These are phyloP conservation scores for Botryotinia convoluta DNA, from an alignment of 2,329 filamentous ascomycete species.

Conservation along the genomic window DNA sequence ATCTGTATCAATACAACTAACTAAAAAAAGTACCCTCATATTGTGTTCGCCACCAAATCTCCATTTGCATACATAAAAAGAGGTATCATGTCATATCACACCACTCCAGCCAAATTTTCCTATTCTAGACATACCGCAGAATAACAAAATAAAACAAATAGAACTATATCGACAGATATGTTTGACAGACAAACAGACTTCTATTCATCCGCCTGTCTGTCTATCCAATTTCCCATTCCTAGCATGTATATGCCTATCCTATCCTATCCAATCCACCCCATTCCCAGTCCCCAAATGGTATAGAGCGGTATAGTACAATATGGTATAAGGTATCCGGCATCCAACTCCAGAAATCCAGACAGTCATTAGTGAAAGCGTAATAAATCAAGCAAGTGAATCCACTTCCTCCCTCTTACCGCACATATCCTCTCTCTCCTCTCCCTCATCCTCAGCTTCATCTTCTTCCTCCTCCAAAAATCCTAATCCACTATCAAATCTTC, in stretches of 20 bases:
- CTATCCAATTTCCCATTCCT: neutral
- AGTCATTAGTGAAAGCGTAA: neutral
- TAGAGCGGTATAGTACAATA: neutral
- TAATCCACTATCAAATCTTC: conserved; percentile 54
- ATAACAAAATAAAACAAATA: neutral
- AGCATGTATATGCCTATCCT: neutral
- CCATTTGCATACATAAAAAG: neutral
- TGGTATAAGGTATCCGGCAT: neutral
- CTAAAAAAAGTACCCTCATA: neutral
- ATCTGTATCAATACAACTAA: neutral
- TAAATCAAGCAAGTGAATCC: neutral
- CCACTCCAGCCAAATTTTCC: neutral
- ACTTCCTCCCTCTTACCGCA: neutral
- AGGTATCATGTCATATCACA: neutral
- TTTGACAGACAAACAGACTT: neutral
- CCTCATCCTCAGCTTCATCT: conserved; percentile 15
- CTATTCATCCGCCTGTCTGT: neutral
- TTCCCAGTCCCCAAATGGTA: neutral
- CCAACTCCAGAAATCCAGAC: conserved; percentile 3
- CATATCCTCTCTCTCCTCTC: neutral
- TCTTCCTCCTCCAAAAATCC: conserved; percentile 55
- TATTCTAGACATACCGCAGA: neutral
- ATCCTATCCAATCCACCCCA: neutral
- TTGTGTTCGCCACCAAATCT: neutral
- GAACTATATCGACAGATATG: neutral